Conservation (phyloP, 352 stramenopile species). For the Phytophthora multivora region DNA sequence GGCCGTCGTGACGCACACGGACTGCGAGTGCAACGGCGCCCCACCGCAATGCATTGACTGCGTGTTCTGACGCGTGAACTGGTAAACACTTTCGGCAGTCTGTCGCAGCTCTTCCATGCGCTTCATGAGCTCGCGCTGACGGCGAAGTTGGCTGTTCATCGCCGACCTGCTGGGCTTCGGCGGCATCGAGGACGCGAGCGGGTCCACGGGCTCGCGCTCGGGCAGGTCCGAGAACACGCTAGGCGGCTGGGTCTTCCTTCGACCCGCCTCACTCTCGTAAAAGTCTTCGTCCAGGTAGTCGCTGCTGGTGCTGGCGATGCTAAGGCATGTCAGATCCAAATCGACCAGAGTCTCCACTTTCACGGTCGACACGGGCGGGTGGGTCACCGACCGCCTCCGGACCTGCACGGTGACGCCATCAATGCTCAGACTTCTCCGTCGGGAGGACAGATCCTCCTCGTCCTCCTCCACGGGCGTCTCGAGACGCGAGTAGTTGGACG, state of each 20-base stretch:
- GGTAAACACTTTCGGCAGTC: slow-evolving; percentile 40
- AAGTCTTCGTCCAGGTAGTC: slow-evolving; percentile 27
- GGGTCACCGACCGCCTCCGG: slow-evolving; percentile 26
- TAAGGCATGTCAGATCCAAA: slow-evolving; percentile 21
- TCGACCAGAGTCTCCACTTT: slow-evolving; percentile 18
- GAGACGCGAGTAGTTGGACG: slow-evolving; percentile 18
- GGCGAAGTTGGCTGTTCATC: slow-evolving; percentile 13
- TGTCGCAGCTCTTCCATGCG: slow-evolving; percentile 40
- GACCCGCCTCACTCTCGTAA: slow-evolving; percentile 20
- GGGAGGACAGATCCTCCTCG: slow-evolving; percentile 12
- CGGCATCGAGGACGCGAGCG: slow-evolving; percentile 25
- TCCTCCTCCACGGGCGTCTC: slow-evolving; percentile 21
- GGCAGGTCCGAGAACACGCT: slow-evolving; percentile 18
- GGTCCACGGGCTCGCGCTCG: slow-evolving; percentile 10
- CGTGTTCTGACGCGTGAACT: slow-evolving; percentile 31
- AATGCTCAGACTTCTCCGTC: slow-evolving; percentile 11
- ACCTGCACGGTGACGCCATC: background rate
- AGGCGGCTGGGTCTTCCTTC: slow-evolving; percentile 29
- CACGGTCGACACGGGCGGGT: slow-evolving; percentile 12
- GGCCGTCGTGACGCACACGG: slow-evolving; percentile 11
- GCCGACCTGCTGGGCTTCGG: slow-evolving; percentile 11
- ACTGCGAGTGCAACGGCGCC: slow-evolving; percentile 9
- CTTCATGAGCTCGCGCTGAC: slow-evolving; percentile 25
- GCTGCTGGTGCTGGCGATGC: slow-evolving; percentile 19
- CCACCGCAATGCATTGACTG: slow-evolving; percentile 29